Evolutionary conservation across 1,139 yeast genomes (phyloP).

Genomic region (Hemisphaericaspora subhashii): DNA sequence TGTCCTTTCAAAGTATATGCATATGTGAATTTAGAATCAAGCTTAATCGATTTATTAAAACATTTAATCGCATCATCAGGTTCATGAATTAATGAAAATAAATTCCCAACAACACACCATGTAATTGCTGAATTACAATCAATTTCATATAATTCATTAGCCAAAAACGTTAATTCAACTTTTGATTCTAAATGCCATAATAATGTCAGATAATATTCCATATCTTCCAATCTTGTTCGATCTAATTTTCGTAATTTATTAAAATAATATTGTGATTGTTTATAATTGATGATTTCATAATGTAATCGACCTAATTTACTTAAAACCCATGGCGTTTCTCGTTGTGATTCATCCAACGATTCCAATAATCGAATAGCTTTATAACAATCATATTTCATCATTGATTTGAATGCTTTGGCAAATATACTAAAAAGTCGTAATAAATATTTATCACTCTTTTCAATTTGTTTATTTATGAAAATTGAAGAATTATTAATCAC

Average conservation of each 20-base stretch:
- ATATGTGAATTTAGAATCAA: slow-evolving; percentile 75
- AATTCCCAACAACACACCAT: slow-evolving; percentile 91
- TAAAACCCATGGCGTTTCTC: slow-evolving; percentile 82
- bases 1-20: slow-evolving; percentile 95
- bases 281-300: slow-evolving; percentile 86
- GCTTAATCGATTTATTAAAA: slow-evolving; percentile 73
- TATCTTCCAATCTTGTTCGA: slow-evolving; percentile 80
- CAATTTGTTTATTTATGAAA: slow-evolving; percentile 31
- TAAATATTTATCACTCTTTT: slow-evolving; percentile 44
- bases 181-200: slow-evolving; percentile 92
- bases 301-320: slow-evolving; percentile 78
- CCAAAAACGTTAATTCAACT: slow-evolving; percentile 74
- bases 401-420: slow-evolving; percentile 65
- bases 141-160: slow-evolving; percentile 76
- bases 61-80: slow-evolving; percentile 90
- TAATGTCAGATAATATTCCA: slow-evolving; percentile 88
- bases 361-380: slow-evolving; percentile 74
- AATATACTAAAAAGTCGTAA: slow-evolving; percentile 56
- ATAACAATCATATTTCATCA: slow-evolving; percentile 72
- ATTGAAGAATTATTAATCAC: slow-evolving; percentile 12
- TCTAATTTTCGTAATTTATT: slow-evolving; percentile 63
- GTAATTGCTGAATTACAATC: slow-evolving; percentile 72
- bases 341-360: slow-evolving; percentile 61
- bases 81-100: slow-evolving; percentile 79
- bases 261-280: slow-evolving; percentile 69